Conservation (phyloP, 441 rosid genomes). For the Iberis amara region DNA sequence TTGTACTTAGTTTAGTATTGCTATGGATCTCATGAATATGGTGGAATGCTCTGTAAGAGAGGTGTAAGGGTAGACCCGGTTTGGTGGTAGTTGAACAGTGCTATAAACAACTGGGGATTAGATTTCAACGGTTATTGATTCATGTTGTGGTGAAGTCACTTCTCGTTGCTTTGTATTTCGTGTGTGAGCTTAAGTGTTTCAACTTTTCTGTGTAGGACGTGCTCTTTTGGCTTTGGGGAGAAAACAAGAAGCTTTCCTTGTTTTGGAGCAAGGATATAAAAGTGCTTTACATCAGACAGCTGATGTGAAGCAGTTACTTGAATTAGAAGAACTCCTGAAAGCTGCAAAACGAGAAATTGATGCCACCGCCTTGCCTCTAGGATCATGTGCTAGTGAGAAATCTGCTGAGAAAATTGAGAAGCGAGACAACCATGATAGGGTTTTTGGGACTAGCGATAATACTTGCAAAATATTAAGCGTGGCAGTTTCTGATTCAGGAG, state of each 20-base stretch:
- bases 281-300: slow-evolving; percentile 63
- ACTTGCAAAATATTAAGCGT: slow-evolving; percentile 24
- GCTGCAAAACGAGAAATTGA: slow-evolving; percentile 45
- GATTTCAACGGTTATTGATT: no score
- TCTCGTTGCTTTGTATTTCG: slow-evolving; percentile 1
- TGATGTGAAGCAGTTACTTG: slow-evolving; percentile 86
- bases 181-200: slow-evolving; percentile 25
- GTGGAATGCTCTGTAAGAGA: neutral
- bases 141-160: neutral
- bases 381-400: slow-evolving; percentile 32
- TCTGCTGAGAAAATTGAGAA: slow-evolving; percentile 32
- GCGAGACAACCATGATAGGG: slow-evolving; percentile 31
- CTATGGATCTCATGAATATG: slow-evolving; percentile 8
- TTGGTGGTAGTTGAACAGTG: no score
- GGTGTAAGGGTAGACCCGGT: no score
- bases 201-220: slow-evolving; percentile 48
- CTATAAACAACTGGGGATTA: no score
- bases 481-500: slow-evolving; percentile 35
- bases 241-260: slow-evolving; percentile 67
- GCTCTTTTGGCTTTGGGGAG: slow-evolving; percentile 79
- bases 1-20: neutral
- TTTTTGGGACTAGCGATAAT: slow-evolving; percentile 30
- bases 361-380: slow-evolving; percentile 30
- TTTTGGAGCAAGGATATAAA: slow-evolving; percentile 73
- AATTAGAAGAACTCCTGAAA: slow-evolving; percentile 73